Evolutionary conservation across 768 basidiomycete species (phyloP).

Genomic region (Crucibulum laeve): DNA sequence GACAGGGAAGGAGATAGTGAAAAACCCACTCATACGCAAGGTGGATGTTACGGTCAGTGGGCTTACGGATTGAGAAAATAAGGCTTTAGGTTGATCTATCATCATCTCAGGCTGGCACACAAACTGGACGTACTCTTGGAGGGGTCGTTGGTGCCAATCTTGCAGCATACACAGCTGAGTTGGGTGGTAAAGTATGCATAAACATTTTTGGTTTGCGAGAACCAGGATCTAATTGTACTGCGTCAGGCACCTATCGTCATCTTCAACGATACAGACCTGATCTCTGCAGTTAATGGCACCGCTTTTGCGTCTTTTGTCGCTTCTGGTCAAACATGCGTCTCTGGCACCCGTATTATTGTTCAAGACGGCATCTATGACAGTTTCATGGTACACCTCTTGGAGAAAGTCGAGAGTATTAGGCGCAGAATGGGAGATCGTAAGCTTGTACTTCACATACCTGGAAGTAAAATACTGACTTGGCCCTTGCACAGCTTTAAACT

Average conservation of each 20-base stretch:
- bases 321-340: slow-evolving; percentile 89
- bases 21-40: slow-evolving; percentile 66
- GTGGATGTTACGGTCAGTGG: slow-evolving; percentile 76
- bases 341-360: slow-evolving; percentile 78
- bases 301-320: slow-evolving; percentile 85
- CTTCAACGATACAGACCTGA: slow-evolving; percentile 73
- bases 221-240: no score
- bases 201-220: no score
- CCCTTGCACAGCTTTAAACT: slow-evolving; percentile 54
- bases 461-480: neutral
- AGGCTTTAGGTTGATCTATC: neutral
- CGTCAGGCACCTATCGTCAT: slow-evolving; percentile 80
- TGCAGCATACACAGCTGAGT: slow-evolving; percentile 74
- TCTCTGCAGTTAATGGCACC: slow-evolving; percentile 75
- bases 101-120: slow-evolving; percentile 61
- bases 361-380: slow-evolving; percentile 65
- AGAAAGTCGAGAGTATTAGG: slow-evolving; percentile 59
- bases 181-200: slow-evolving; percentile 71
- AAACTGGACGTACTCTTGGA: slow-evolving; percentile 72
- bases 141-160: slow-evolving; percentile 71
- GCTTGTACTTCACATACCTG: slow-evolving; percentile 17
- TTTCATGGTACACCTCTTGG: slow-evolving; percentile 59
- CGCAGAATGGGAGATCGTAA: slow-evolving; percentile 75
- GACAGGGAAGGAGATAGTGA: slow-evolving; percentile 62
- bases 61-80: neutral